These are phyloP conservation scores for Huntiella abstrusa DNA, from an alignment of 2,329 filamentous ascomycete genomes.

Conservation along the genomic window DNA sequence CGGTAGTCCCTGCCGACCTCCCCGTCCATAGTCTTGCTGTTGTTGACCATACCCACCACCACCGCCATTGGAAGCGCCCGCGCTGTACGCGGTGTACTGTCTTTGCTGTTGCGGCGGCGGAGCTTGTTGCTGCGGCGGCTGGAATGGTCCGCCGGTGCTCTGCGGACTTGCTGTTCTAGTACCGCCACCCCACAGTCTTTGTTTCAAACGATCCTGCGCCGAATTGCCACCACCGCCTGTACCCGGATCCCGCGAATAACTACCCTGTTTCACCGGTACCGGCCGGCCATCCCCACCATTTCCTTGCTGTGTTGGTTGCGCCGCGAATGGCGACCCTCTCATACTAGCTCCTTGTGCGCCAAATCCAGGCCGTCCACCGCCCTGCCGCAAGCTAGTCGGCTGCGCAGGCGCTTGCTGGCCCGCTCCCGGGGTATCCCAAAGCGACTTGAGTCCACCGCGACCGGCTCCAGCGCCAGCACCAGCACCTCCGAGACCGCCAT, in stretches of 20 bases:
- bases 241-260: constrained; percentile 16
- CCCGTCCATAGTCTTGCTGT: constrained; percentile 5
- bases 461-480: constrained; percentile 14
- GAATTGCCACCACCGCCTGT: constrained; percentile 36
- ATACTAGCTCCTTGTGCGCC: constrained; percentile 14
- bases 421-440: constrained; percentile 34
- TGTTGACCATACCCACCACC: constrained; percentile 11
- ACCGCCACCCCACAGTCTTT: constrained; percentile 53
- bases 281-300: constrained; percentile 5
- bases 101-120: constrained; percentile 1
- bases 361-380: constrained; percentile 13
- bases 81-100: constrained; percentile 9
- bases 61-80: constrained; percentile 18
- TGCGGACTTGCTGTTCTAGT: constrained; percentile 38
- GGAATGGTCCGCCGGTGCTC: constrained; percentile 21
- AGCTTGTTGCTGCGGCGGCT: constrained; percentile 25
- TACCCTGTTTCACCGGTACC: constrained; percentile 7
- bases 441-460: constrained; percentile 29
- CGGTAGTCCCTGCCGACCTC: constrained; percentile 18
- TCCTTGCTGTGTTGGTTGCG: not conserved
- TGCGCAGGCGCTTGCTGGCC: constrained; percentile 10
- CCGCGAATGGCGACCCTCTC: constrained; percentile 15
- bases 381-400: constrained; percentile 23
- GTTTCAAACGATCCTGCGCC: constrained; percentile 68
- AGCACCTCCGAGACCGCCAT: constrained; percentile 27